phyloP scores from a whole-genome alignment of 1,139 yeast genomes.

The Protomyces pachydermus region DNA sequence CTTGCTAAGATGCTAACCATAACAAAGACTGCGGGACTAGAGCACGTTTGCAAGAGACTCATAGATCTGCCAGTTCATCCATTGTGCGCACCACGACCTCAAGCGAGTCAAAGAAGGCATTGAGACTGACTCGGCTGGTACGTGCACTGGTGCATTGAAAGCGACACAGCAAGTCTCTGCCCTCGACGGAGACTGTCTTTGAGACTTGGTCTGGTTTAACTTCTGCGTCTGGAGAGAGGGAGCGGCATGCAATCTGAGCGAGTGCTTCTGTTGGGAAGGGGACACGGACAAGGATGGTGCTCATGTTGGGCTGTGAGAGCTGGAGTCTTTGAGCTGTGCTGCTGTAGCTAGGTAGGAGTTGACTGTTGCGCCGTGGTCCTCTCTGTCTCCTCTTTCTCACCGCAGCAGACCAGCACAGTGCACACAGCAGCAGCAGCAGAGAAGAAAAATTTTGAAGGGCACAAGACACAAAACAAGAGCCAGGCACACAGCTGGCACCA shows the following conservation, averaged over 20 bases:
- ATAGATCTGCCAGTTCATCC: slow-evolving; percentile 9
- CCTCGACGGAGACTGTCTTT: neutral
- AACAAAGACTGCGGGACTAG: neutral
- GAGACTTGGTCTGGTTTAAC: slow-evolving; percentile 22
- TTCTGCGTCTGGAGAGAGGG: slow-evolving; percentile 17
- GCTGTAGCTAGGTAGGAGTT: neutral
- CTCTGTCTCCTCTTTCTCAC: too few species aligned
- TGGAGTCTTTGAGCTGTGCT: neutral
- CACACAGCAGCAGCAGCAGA: neutral
- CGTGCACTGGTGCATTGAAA: slow-evolving; percentile 8
- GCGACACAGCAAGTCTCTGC: neutral
- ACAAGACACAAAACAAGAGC: neutral
- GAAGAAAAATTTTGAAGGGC: neutral
- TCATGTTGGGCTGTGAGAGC: neutral
- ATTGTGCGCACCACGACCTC: slow-evolving; percentile 18
- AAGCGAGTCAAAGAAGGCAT: slow-evolving; percentile 18
- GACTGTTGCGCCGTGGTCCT: too few species aligned
- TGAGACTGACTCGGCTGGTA: slow-evolving; percentile 15
- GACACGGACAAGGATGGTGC: slow-evolving; percentile 1
- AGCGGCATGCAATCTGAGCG: slow-evolving; percentile 7
- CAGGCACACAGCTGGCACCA: too few species aligned
- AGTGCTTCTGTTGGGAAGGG: slow-evolving; percentile 12
- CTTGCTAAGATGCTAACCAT: neutral
- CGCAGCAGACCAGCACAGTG: too few species aligned
- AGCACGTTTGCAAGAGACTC: neutral